Conservation (phyloP, 164 flowering plant species). For the Brasenia schreberi region DNA sequence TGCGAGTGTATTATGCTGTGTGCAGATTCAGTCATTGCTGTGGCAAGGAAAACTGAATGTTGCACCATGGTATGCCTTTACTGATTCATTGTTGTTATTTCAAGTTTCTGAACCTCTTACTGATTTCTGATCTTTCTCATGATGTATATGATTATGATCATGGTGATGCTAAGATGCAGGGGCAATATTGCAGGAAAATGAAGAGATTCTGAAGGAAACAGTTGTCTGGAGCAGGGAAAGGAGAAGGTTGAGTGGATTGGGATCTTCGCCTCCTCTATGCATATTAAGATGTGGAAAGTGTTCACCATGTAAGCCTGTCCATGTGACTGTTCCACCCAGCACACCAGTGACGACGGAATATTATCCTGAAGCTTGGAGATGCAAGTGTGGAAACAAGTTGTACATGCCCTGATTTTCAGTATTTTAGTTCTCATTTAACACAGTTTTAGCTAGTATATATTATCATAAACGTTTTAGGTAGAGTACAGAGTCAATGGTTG, state of each 20-base stretch:
- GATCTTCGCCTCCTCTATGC: slow-evolving; percentile 64
- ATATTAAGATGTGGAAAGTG: slow-evolving; percentile 45
- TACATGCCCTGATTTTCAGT: slow-evolving; percentile 40
- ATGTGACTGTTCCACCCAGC: slow-evolving; percentile 66
- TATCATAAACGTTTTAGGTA: no score
- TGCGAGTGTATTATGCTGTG: neutral
- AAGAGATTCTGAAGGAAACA: neutral
- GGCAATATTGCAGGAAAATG: neutral
- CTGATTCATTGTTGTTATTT: neutral
- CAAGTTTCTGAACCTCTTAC: no score
- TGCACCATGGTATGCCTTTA: neutral
- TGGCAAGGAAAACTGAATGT: neutral
- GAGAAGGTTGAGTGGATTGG: slow-evolving; percentile 36
- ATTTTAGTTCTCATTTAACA: no score
- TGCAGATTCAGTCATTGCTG: neutral
- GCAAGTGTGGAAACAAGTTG: slow-evolving; percentile 67
- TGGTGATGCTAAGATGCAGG: neutral
- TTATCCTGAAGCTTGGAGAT: slow-evolving; percentile 76
- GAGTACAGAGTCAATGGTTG: no score
- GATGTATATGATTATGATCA: neutral
- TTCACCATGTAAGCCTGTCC: slow-evolving; percentile 65
- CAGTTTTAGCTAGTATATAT: no score
- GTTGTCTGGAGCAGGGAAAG: slow-evolving; percentile 8
- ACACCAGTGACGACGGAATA: slow-evolving; percentile 57
- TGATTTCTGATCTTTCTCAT: neutral